phyloP scores from a whole-genome alignment of 177 flowering plant species.

The Vitis hybrid region DNA sequence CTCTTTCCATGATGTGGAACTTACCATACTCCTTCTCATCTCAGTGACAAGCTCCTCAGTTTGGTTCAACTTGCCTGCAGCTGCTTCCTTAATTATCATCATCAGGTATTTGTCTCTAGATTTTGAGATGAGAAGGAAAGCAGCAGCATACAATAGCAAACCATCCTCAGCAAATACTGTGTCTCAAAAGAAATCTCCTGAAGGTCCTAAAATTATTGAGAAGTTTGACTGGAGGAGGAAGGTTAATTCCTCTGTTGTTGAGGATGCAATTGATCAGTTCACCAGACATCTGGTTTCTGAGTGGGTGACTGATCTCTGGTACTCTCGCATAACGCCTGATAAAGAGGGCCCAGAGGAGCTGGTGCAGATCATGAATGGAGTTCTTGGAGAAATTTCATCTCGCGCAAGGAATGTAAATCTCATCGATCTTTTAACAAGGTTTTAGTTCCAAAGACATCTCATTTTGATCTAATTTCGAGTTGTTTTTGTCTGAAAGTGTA shows the following conservation, averaged over 20 bases:
- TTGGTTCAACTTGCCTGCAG: slow-evolving; percentile 90
- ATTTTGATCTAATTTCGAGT: slow-evolving; percentile 1
- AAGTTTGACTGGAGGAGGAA: slow-evolving; percentile 79
- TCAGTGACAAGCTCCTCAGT: slow-evolving; percentile 98
- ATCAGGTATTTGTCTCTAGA: slow-evolving; percentile 86
- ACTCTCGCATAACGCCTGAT: slow-evolving; percentile 86
- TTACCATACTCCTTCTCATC: slow-evolving; percentile 7
- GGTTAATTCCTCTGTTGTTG: slow-evolving; percentile 88
- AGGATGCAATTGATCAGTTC: slow-evolving; percentile 91
- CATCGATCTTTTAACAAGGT: slow-evolving; percentile 94
- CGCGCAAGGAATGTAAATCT: slow-evolving; percentile 86
- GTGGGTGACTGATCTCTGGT: slow-evolving; percentile 98
- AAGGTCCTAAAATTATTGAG: slow-evolving; percentile 33
- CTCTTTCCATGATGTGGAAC: not conserved
- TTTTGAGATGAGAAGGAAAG: slow-evolving; percentile 73
- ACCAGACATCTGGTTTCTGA: slow-evolving; percentile 83
- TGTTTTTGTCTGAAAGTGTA: slow-evolving; percentile 3
- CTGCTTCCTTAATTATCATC: slow-evolving; percentile 65
- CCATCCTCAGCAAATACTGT: slow-evolving; percentile 25
- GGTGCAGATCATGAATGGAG: slow-evolving; percentile 72
- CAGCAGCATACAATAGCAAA: slow-evolving; percentile 56
- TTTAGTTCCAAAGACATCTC: slow-evolving; percentile 4
- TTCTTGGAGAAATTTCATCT: slow-evolving; percentile 80
- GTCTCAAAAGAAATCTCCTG: slow-evolving; percentile 43
- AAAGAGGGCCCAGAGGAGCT: slow-evolving; percentile 94